phyloP scores from a whole-genome alignment of 345 rosid species.

The Clausena lansium region DNA sequence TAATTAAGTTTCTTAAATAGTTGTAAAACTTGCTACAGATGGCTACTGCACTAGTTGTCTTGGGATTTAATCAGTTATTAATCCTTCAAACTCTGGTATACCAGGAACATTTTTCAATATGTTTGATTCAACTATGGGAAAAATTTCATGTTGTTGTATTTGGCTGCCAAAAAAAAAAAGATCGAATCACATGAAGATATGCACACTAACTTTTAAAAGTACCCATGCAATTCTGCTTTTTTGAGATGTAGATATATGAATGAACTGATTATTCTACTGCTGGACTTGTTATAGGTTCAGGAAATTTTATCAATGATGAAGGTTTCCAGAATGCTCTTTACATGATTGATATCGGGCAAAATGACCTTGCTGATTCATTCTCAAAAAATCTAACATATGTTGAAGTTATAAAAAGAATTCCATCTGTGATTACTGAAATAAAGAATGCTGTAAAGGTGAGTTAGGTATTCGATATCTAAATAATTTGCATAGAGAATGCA shows the following conservation, averaged over 20 bases:
- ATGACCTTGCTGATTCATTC: conserved; percentile 74
- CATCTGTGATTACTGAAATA: conserved; percentile 52
- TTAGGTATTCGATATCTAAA: background rate
- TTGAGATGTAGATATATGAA: background rate
- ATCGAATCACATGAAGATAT: background rate
- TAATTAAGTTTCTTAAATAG: background rate
- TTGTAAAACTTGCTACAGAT: background rate
- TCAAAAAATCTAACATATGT: conserved; percentile 53
- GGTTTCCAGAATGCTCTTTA: conserved; percentile 71
- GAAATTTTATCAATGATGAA: conserved; percentile 33
- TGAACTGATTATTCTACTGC: background rate
- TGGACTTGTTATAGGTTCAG: conserved; percentile 36
- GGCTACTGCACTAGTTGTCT: background rate
- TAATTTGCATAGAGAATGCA: background rate
- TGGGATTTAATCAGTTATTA: background rate
- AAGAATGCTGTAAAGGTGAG: conserved; percentile 59
- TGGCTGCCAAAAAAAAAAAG: too few relatives aligned
- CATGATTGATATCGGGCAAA: conserved; percentile 85
- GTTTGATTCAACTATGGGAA: background rate
- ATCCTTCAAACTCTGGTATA: background rate
- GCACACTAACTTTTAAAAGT: background rate
- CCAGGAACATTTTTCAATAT: background rate
- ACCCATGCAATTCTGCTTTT: background rate
- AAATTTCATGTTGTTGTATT: background rate
- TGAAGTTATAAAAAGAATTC: conserved; percentile 49